A percentile compares a stretch with the other conserved stretches of the same genome.
Conservation (phyloP, 345 rosid genomes). For the Murraya paniculata region DNA sequence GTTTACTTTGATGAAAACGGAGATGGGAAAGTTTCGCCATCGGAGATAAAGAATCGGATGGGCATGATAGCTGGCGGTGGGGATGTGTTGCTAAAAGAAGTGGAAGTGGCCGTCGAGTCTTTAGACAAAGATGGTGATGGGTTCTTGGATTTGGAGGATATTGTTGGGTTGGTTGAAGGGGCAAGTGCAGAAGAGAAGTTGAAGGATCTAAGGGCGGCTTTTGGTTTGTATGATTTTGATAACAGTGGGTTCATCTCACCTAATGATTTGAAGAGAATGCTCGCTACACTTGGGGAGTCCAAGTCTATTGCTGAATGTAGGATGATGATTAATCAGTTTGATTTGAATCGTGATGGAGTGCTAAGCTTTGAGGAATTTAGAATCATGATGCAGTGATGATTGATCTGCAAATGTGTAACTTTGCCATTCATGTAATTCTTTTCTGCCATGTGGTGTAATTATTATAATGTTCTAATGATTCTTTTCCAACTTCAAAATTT, state of each 20-base stretch:
- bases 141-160: conserved; percentile 40
- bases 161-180: conserved; percentile 39
- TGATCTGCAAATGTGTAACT: background rate
- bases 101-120: conserved; percentile 22
- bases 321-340: conserved; percentile 42
- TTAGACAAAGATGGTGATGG: conserved; percentile 52
- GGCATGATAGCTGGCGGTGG: conserved; percentile 27
- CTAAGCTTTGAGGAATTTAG: conserved; percentile 52
- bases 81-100: conserved; percentile 31
- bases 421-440: background rate
- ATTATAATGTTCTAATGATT: background rate
- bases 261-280: conserved; percentile 33
- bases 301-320: conserved; percentile 39
- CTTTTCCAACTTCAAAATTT: background rate
- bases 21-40: conserved; percentile 47
- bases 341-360: conserved; percentile 45
- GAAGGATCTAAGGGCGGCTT: conserved; percentile 41
- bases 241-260: conserved; percentile 44
- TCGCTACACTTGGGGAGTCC: conserved; percentile 40
- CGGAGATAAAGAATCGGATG: conserved; percentile 32
- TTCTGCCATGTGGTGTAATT: background rate
- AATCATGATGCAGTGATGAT: conserved; percentile 34
- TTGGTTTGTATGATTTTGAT: conserved; percentile 42
- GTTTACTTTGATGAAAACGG: conserved; percentile 37
- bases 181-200: conserved; percentile 47